Conservation (phyloP, 352 stramenopile species). For the Phytophthora uliginosa region DNA sequence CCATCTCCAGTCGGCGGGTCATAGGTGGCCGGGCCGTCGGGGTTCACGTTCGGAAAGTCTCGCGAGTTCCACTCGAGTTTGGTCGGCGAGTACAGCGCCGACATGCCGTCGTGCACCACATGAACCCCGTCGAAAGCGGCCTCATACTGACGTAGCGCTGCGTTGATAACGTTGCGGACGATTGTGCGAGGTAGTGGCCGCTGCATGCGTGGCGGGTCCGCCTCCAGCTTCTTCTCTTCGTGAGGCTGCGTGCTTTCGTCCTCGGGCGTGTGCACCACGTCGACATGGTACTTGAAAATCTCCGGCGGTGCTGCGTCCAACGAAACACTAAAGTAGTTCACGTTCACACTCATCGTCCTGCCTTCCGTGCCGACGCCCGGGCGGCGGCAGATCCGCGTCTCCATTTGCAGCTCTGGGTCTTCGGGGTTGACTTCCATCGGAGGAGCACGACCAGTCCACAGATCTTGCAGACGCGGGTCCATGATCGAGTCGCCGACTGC, state of each 20-base stretch:
- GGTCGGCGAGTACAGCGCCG: conserved; percentile 56
- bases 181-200: conserved; percentile 46
- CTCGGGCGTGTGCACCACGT: conserved; percentile 45
- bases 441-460: conserved; percentile 45
- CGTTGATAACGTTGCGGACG: conserved; percentile 62
- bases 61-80: conserved; percentile 58
- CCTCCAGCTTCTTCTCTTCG: conserved; percentile 30
- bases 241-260: conserved; percentile 34
- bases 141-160: conserved; percentile 51
- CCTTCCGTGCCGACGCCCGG: conserved; percentile 40
- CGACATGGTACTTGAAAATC: conserved; percentile 79
- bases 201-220: conserved; percentile 42
- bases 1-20: background rate
- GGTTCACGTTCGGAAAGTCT: conserved; percentile 59
- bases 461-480: conserved; percentile 51
- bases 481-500: conserved; percentile 51
- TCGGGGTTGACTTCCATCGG: conserved; percentile 30
- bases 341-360: conserved; percentile 38
- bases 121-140: conserved; percentile 46
- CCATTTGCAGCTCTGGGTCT: conserved; percentile 37
- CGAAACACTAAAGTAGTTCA: conserved; percentile 70
- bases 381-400: conserved; percentile 51
- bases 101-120: conserved; percentile 72
- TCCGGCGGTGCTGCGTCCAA: conserved; percentile 48
- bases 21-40: conserved; percentile 29